Conservation (phyloP, 2,329 filamentous ascomycete species). For the Allantophomopsis lycopodina region DNA sequence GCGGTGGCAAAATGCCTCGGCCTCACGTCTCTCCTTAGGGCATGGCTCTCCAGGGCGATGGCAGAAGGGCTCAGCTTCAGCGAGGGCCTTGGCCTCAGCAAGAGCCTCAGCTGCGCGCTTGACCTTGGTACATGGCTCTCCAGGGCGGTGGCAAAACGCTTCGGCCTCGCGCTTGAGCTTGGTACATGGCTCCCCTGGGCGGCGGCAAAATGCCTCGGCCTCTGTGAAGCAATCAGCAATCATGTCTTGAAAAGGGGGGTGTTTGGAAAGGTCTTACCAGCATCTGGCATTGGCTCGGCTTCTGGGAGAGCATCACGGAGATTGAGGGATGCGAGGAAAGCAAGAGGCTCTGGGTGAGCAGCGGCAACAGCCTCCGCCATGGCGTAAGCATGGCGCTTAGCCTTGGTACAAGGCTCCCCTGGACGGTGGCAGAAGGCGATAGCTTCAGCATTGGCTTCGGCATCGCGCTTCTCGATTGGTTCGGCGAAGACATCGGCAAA, state of each 20-base stretch:
- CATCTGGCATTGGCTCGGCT: slow-evolving; percentile 2
- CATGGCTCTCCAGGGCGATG: slow-evolving; percentile 7
- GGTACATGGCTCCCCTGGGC: slow-evolving; percentile 10
- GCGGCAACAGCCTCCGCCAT: slow-evolving; percentile 16
- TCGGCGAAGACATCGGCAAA: slow-evolving; percentile 13
- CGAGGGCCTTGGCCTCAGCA: slow-evolving; percentile 8
- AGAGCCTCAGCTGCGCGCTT: slow-evolving; percentile 15
- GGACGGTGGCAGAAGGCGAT: slow-evolving; percentile 20
- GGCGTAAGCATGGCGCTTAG: slow-evolving; percentile 25
- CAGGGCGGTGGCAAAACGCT: slow-evolving; percentile 6
- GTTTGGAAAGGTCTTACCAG: slow-evolving; percentile 1
- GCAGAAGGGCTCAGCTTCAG: slow-evolving; percentile 3
- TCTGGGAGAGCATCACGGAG: slow-evolving; percentile 2
- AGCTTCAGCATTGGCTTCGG: not conserved
- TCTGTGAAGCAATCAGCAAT: not conserved
- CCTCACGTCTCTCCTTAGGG: slow-evolving; percentile 12
- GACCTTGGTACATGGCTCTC: slow-evolving; percentile 11
- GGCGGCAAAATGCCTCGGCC: slow-evolving; percentile 10
- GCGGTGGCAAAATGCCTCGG: slow-evolving; percentile 6
- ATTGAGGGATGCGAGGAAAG: slow-evolving; percentile 2
- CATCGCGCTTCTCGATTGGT: slow-evolving; percentile 1
- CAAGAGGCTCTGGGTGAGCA: slow-evolving; percentile 4
- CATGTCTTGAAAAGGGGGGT: not conserved
- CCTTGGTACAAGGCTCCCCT: slow-evolving; percentile 28
- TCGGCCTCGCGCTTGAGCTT: slow-evolving; percentile 3